phyloP scores from a whole-genome alignment of 805 yeast species.

The Starmerella khaoyaiensis region DNA sequence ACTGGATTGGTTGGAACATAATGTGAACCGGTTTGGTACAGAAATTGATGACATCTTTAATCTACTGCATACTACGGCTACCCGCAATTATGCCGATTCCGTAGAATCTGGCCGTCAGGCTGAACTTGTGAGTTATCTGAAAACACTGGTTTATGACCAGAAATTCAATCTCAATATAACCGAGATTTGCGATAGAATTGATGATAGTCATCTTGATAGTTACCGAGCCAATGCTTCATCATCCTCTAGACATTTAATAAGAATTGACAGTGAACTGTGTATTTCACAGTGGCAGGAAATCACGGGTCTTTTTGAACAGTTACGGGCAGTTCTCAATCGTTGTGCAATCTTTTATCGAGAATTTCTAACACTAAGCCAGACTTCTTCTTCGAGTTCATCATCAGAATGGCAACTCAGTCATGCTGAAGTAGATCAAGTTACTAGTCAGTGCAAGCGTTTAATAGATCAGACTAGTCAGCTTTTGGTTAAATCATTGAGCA shows the following conservation, averaged over 20 bases:
- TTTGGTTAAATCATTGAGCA: slow-evolving; percentile 11
- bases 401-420: slow-evolving; percentile 4
- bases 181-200: no score
- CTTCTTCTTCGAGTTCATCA: slow-evolving; percentile 6
- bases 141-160: neutral
- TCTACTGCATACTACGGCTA: slow-evolving; percentile 3
- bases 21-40: slow-evolving; percentile 32
- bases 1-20: slow-evolving; percentile 45
- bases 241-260: no score
- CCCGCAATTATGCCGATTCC: slow-evolving; percentile 9
- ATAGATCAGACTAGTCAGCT: slow-evolving; percentile 2
- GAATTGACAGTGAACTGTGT: slow-evolving; percentile 14
- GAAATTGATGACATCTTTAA: slow-evolving; percentile 16
- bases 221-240: neutral
- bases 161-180: neutral
- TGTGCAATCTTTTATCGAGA: slow-evolving; percentile 21
- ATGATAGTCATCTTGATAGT: neutral
- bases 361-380: slow-evolving; percentile 14
- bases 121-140: slow-evolving; percentile 13
- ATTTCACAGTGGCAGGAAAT: slow-evolving; percentile 17
- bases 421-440: slow-evolving; percentile 5
- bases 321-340: slow-evolving; percentile 12
- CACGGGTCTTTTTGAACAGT: slow-evolving; percentile 8
- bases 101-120: slow-evolving; percentile 5
- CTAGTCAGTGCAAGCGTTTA: slow-evolving; percentile 9